Base-by-base conservation (phyloP, 495 filamentous ascomycete genomes). In the Lophium mytilinum region DNA sequence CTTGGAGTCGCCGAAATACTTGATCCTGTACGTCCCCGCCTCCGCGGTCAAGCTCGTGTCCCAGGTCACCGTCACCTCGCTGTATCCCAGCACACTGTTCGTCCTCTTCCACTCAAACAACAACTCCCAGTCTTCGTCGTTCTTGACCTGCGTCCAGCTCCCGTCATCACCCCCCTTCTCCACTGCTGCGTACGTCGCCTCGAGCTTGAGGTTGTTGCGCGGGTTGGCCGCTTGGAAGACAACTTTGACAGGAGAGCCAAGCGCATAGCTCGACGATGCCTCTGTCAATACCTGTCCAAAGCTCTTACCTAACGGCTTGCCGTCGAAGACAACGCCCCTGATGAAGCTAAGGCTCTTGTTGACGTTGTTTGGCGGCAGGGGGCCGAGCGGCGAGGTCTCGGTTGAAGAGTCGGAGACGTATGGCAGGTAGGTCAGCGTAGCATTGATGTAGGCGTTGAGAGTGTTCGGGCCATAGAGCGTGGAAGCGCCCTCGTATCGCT, bases 401-500 rank as follows among this genome's bases (percentile, higher is more conserved):
- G 57, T 54, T 34, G 75, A 69, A 40, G 77, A 66, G 11, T 78
- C 69, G 5, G 72, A 56, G 6, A 98, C 80, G 64, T 87, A 88
- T 1, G 82, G 82, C 4, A 95, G 75, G 61, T 84, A 82, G 8
- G 79, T 80, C 36, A 86, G 76, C 5, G 88, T 93, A 36, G 91
- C 72, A 68, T 94, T 89, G 71, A 98, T 86, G 72, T 96, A 92
- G 1, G 90, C 92, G 37, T 89, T 84, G 5, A 96, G 78, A 0
- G 89, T 95, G 65, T 91, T 84, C n/a, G 88, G 89, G 0, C 93
- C 93, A 71, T 95, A 96, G 30, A 96, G 81, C 4, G 93, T 98
- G 24, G 88, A 94, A 14, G 90, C 93, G 49, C 93, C 93, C 73
- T 98, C 93, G 71, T 96, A 96, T 48, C 93, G 83, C 71, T 98